A percentile compares a stretch with the other conserved stretches of the same genome.
Conservation (phyloP, 169 alveolate species). For the Cryptosporidium tyzzeri region DNA sequence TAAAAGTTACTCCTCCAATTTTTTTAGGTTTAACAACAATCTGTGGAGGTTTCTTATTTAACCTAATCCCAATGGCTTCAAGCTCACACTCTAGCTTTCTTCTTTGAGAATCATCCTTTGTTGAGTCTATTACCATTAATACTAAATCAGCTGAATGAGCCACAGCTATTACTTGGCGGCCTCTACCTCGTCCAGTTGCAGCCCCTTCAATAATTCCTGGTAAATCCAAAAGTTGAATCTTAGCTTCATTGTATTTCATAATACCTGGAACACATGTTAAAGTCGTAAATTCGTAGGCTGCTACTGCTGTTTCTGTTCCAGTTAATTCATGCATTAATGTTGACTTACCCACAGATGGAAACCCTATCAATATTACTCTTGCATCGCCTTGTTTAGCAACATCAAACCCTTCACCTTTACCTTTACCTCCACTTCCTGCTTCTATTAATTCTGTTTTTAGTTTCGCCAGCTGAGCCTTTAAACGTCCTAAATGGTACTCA, state of each 20-base stretch:
- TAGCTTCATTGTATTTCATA: slow-evolving; percentile 89
- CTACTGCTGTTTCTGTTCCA: slow-evolving; percentile 87
- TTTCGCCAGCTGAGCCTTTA: slow-evolving; percentile 90
- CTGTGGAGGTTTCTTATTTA: slow-evolving; percentile 87
- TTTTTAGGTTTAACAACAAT: slow-evolving; percentile 85
- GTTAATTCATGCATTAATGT: slow-evolving; percentile 87
- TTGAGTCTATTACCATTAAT: slow-evolving; percentile 81
- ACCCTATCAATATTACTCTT: slow-evolving; percentile 91
- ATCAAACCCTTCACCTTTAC: slow-evolving; percentile 90
- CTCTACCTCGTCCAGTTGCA: slow-evolving; percentile 95
- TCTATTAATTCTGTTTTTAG: slow-evolving; percentile 85
- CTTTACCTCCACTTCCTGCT: slow-evolving; percentile 82
- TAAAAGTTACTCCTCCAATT: slow-evolving; percentile 86
- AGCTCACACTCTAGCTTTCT: slow-evolving; percentile 87
- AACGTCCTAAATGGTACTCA: slow-evolving; percentile 87
- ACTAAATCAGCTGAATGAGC: slow-evolving; percentile 90
- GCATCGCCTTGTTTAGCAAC: slow-evolving; percentile 93
- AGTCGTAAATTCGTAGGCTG: slow-evolving; percentile 92
- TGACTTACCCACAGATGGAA: slow-evolving; percentile 92
- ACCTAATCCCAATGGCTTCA: slow-evolving; percentile 89
- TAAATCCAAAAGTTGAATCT: slow-evolving; percentile 93
- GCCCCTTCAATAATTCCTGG: slow-evolving; percentile 98
- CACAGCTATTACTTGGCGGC: slow-evolving; percentile 95
- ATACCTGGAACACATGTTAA: slow-evolving; percentile 91
- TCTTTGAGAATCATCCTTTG: slow-evolving; percentile 86